Evolutionary conservation across 306 rosid species (phyloP).

Genomic region (Cercis canadensis): DNA sequence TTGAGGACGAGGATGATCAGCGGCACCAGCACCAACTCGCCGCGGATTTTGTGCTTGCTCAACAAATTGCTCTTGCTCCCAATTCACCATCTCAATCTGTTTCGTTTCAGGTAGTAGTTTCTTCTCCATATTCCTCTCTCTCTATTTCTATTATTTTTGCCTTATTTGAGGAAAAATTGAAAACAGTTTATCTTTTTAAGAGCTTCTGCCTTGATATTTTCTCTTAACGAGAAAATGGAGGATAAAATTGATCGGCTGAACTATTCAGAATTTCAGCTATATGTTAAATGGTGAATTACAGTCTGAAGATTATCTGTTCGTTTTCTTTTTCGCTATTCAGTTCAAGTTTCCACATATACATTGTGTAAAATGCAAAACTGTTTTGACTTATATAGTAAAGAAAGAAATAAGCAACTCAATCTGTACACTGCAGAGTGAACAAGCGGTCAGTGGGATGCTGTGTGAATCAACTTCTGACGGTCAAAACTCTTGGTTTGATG

Average conservation of each 20-base stretch:
- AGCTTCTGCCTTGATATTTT: slow-evolving; percentile 13
- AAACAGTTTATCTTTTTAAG: not conserved
- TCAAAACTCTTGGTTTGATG: slow-evolving; percentile 26
- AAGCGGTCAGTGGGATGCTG: slow-evolving; percentile 25
- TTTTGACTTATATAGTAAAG: slow-evolving; percentile 24
- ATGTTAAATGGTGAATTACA: slow-evolving; percentile 2
- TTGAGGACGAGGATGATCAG: slow-evolving; percentile 43
- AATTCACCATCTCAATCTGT: slow-evolving; percentile 33
- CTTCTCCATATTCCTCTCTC: not conserved
- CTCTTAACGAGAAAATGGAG: not conserved
- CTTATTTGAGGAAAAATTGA: slow-evolving; percentile 5
- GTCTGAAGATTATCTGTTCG: slow-evolving; percentile 7
- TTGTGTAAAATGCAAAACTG: not conserved
- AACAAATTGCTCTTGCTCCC: slow-evolving; percentile 44
- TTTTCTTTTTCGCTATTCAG: slow-evolving; percentile 1
- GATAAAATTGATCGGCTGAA: slow-evolving; percentile 19
- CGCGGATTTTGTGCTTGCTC: slow-evolving; percentile 49
- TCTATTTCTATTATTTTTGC: not conserved
- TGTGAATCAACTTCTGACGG: slow-evolving; percentile 36
- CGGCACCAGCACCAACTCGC: slow-evolving; percentile 37
- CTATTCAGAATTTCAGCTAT: slow-evolving; percentile 3
- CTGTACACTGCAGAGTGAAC: slow-evolving; percentile 49
- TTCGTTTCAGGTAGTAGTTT: slow-evolving; percentile 29
- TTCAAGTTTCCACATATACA: slow-evolving; percentile 7
- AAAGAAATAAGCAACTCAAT: slow-evolving; percentile 1